Evolutionary conservation across 306 rosid genomes (phyloP).

Genomic region (Begonia fuchsioides): DNA sequence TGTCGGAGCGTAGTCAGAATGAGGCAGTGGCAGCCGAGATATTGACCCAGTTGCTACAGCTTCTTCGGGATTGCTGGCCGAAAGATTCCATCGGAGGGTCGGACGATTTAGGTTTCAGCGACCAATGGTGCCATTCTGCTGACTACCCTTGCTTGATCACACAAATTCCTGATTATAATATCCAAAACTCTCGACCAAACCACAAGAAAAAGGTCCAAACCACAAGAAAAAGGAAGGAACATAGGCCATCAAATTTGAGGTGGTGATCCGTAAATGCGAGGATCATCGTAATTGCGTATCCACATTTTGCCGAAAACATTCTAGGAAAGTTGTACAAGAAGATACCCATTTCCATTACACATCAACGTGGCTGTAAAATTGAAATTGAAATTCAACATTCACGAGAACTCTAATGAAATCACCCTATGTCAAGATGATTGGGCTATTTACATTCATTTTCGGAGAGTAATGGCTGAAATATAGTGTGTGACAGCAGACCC

Average conservation of each 20-base stretch:
- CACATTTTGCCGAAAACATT: neutral
- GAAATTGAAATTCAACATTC: too few relatives aligned
- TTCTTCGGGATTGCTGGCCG: conserved; percentile 99
- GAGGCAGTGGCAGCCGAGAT: conserved; percentile 84
- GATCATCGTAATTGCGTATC: conserved; percentile 32
- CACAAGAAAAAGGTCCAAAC: too few relatives aligned
- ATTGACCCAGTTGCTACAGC: conserved; percentile 68
- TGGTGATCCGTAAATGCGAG: conserved; percentile 33
- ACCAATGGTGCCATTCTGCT: too few relatives aligned
- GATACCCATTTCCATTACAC: too few relatives aligned
- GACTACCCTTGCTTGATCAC: neutral
- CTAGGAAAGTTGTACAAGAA: too few relatives aligned
- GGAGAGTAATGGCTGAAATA: too few relatives aligned
- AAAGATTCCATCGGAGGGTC: conserved; percentile 63
- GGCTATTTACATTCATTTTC: too few relatives aligned
- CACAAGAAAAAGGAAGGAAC: neutral
- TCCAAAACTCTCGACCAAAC: neutral
- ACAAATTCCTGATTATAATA: neutral
- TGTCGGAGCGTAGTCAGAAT: conserved; percentile 35
- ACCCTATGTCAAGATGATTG: too few relatives aligned
- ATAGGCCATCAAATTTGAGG: conserved; percentile 6
- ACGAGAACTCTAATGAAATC: too few relatives aligned
- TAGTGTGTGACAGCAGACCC: too few relatives aligned
- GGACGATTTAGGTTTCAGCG: too few relatives aligned
- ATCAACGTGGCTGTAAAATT: too few relatives aligned